These are phyloP conservation scores for Ceratocystis harringtonii DNA, from an alignment of 2,329 filamentous ascomycete genomes.

Conservation along the genomic window DNA sequence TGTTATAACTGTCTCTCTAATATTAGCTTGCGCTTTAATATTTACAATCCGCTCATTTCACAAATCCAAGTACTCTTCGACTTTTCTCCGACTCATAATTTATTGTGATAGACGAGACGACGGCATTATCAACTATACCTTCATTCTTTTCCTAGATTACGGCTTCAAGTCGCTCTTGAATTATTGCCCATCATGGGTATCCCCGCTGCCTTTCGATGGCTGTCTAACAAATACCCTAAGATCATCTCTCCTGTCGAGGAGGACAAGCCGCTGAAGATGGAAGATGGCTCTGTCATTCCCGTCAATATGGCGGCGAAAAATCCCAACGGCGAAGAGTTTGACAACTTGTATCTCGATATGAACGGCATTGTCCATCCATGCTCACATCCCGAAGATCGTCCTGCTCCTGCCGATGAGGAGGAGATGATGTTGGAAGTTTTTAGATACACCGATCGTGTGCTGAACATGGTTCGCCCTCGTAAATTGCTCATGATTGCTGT, in stretches of 20 bases:
- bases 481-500: constrained; percentile 97
- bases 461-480: constrained; percentile 94
- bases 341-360: constrained; percentile 98
- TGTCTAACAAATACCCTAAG: constrained; percentile 93
- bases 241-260: constrained; percentile 87
- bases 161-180: background rate
- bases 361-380: constrained; percentile 99
- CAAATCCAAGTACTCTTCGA: background rate
- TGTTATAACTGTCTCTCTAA: background rate
- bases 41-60: background rate
- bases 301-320: constrained; percentile 75
- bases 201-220: constrained; percentile 88
- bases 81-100: background rate
- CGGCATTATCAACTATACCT: background rate
- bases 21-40: background rate
- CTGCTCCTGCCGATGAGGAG: constrained; percentile 82
- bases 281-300: constrained; percentile 68
- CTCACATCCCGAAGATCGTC: constrained; percentile 88
- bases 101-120: background rate
- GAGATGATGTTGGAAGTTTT: constrained; percentile 99
- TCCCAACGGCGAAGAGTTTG: constrained; percentile 93
- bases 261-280: constrained; percentile 62
- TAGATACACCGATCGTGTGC: constrained; percentile 94
- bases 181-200: constrained; percentile 57
- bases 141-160: background rate